Conservation (phyloP, 257 asterid species). For the Nicotiana obtusifolia region DNA sequence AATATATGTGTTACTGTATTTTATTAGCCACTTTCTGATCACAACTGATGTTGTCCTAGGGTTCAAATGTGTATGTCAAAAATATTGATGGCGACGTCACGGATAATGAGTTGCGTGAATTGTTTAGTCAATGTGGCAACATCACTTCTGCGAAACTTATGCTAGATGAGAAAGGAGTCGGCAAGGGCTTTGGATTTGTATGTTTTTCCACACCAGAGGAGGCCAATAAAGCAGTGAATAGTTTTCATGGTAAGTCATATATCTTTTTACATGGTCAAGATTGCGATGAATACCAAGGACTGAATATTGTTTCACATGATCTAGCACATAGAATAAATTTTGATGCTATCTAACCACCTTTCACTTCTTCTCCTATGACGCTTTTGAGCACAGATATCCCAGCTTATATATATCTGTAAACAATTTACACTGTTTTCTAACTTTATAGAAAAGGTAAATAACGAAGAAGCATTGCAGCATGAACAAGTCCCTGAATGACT, state of each 20-base stretch:
- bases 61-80: conserved; percentile 76
- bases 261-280: neutral
- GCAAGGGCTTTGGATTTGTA: conserved; percentile 88
- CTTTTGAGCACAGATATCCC: neutral
- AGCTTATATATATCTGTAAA: neutral
- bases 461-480: neutral
- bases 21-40: neutral
- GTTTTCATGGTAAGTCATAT: conserved; percentile 44
- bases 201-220: conserved; percentile 80
- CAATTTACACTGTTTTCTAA: neutral
- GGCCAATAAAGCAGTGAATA: conserved; percentile 58
- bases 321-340: neutral
- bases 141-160: conserved; percentile 73
- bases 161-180: conserved; percentile 73
- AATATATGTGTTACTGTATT: neutral
- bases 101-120: conserved; percentile 59
- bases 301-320: neutral
- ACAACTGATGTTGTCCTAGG: conserved; percentile 31
- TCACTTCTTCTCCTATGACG: neutral
- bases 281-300: neutral
- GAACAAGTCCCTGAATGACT: neutral
- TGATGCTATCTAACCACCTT: neutral
- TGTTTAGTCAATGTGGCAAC: conserved; percentile 63
- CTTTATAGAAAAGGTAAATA: neutral
- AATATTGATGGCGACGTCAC: conserved; percentile 63